Evolutionary conservation across 495 filamentous ascomycete genomes (phyloP).

Genomic region (Hypomontagnella monticulosa): DNA sequence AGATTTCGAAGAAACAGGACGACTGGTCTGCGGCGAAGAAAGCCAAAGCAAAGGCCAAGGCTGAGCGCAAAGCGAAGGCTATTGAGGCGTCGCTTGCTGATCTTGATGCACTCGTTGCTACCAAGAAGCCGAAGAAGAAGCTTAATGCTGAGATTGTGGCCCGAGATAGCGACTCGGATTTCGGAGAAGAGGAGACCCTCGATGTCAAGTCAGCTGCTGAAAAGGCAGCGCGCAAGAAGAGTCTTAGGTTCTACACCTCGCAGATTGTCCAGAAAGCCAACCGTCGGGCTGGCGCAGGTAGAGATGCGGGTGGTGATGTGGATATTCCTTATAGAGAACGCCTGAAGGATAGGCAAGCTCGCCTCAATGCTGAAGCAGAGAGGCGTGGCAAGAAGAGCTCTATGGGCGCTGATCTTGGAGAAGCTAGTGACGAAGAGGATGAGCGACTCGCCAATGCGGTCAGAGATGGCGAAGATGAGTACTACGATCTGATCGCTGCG

Average conservation of each 20-base stretch:
- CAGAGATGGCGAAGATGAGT: conserved; percentile 73
- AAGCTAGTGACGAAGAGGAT: conserved; percentile 70
- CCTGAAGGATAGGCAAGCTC: conserved; percentile 80
- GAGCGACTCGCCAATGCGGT: conserved; percentile 57
- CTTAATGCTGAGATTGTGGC: conserved; percentile 38
- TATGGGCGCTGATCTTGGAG: conserved; percentile 67
- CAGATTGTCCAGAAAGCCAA: conserved; percentile 93
- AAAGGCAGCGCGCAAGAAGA: conserved; percentile 86
- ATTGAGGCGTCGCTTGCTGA: conserved; percentile 61
- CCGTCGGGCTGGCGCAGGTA: conserved; percentile 81
- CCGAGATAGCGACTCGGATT: conserved; percentile 67
- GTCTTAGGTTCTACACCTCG: conserved; percentile 93
- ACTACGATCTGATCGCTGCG: conserved; percentile 87
- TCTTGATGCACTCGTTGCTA: conserved; percentile 54
- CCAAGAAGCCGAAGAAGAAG: conserved; percentile 52
- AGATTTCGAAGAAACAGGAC: conserved; percentile 43
- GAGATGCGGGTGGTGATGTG: conserved; percentile 85
- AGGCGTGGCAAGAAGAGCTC: conserved; percentile 75
- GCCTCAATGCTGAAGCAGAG: conserved; percentile 88
- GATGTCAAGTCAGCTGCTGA: conserved; percentile 69
- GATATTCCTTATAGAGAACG: conserved; percentile 94
- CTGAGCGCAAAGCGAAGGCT: conserved; percentile 44
- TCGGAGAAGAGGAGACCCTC: conserved; percentile 67
- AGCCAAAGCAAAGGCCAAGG: conserved; percentile 47
- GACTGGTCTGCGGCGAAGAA: conserved; percentile 46